Evolutionary conservation across 2,329 filamentous ascomycete species (phyloP), one percentile per base, ranked within the genome.

Genomic region (Phyllosticta citribraziliensis): DNA sequence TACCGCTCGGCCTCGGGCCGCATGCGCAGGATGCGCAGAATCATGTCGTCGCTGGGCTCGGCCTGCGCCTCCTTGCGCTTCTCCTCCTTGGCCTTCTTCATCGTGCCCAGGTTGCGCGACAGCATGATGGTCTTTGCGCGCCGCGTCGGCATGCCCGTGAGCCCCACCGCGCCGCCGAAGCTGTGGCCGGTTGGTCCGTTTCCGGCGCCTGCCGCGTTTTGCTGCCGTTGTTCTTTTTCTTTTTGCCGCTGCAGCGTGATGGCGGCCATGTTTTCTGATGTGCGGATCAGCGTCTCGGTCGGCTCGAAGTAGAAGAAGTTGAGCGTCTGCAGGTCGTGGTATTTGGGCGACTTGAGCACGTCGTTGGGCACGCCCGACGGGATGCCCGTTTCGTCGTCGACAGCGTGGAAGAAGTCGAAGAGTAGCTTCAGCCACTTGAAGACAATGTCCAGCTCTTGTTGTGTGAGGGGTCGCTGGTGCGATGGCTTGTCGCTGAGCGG

Each of bases 261-360:
- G 2, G 89, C 87, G 3, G 92, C 93, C 89, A 99, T 99, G 61
- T 90, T 85, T 75, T 99, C 94, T 2, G 91, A 96, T n/a, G 91
- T 96, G 57, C 93, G 88, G 67, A 97, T 91, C 12, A 99, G 82
- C 67, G 89, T 92, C 64, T 95, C 89, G 0, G 91, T 96, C 33
- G 88, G 84, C 69, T 97, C 92, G 70, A 94, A 95, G 79, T 99
- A 99, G 80, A 97, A 99, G 81, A 97, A 99, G 78, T 96, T 96
- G 65, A 99, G 83, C 64, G 91, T 93, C 66, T 94, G 90, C 59
- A 99, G 84, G 74, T 99, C 94, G 78, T 97, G 92, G 80, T 96
- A 99, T 82, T 99, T 99, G 70, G 93, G 90, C 66, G 91, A 96
- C 76, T 96, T 96, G 70, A 99, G 83, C 33, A 97, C 87, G 73